phyloP scores from a whole-genome alignment of 441 rosid genomes.

The Aleurites moluccanus region DNA sequence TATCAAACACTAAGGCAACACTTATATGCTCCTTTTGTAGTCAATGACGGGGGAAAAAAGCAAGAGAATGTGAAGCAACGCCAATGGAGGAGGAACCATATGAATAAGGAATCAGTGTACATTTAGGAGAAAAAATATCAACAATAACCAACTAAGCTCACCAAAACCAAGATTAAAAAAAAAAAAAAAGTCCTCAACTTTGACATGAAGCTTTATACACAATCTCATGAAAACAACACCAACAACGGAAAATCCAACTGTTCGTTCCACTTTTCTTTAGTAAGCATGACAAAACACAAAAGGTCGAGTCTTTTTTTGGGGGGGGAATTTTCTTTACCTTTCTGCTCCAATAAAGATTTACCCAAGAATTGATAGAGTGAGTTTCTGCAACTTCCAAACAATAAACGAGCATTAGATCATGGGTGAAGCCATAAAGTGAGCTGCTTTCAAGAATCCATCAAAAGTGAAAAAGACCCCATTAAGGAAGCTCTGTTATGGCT shows the following conservation, averaged over 20 bases:
- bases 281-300: slow-evolving; percentile 18
- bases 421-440: slow-evolving; percentile 10
- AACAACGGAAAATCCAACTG: slow-evolving; percentile 2
- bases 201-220: neutral
- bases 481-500: neutral
- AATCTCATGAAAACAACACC: slow-evolving; percentile 8
- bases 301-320: neutral
- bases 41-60: neutral
- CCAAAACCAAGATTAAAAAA: slow-evolving; percentile 23
- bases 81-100: neutral
- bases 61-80: neutral
- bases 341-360: slow-evolving; percentile 10
- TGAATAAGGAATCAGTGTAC: neutral
- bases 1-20: neutral
- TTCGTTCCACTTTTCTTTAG: neutral
- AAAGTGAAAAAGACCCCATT: neutral
- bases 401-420: slow-evolving; percentile 25
- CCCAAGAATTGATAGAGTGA: slow-evolving; percentile 19
- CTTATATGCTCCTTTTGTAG: neutral
- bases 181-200: neutral
- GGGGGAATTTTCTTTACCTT: neutral
- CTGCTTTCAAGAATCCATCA: neutral
- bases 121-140: neutral
- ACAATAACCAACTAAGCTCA: slow-evolving; percentile 11
- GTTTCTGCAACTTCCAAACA: slow-evolving; percentile 9